These are phyloP conservation scores for Irpex sp. DNA, from an alignment of 1,284 basidiomycete species.

Conservation along the genomic window DNA sequence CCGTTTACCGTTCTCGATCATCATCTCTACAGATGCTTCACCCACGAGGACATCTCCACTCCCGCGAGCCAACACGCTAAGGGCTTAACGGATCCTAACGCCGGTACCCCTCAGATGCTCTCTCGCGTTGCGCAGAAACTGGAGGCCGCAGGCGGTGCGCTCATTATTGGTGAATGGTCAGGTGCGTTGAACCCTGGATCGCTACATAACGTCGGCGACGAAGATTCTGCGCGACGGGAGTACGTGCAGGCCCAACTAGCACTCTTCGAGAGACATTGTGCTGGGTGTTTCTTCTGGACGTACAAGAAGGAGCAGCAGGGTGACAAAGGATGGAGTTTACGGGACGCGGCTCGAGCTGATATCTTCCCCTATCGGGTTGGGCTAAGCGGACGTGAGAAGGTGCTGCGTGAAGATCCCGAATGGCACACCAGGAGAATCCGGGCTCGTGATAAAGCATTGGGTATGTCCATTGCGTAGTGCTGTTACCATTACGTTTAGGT, in stretches of 20 bases:
- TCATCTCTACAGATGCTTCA: conserved; percentile 86
- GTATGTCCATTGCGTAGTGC: conserved; percentile 23
- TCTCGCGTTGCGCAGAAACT: conserved; percentile 40
- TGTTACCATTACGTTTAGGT: not conserved
- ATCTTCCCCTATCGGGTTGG: conserved; percentile 45
- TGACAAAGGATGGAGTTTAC: conserved; percentile 78
- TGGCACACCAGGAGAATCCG: conserved; percentile 31
- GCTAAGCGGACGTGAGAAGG: conserved; percentile 20
- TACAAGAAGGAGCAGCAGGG: conserved; percentile 71
- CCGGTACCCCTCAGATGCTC: conserved; percentile 38
- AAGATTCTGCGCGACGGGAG: conserved; percentile 42
- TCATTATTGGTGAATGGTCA: conserved; percentile 86
- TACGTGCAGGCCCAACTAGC: conserved; percentile 69
- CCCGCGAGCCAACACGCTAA: conserved; percentile 57
- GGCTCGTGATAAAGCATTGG: conserved; percentile 35
- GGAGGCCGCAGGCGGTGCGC: conserved; percentile 47
- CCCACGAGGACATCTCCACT: conserved; percentile 53
- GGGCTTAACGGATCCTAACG: conserved; percentile 38
- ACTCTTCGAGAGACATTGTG: conserved; percentile 63
- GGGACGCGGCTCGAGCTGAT: conserved; percentile 63
- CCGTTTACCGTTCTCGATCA: conserved; percentile 72
- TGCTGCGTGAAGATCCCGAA: conserved; percentile 20
- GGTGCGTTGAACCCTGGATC: conserved; percentile 74
- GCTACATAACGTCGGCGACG: conserved; percentile 40
- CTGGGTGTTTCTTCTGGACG: conserved; percentile 89